These are phyloP conservation scores for Lasiosphaeria ovina DNA, from an alignment of 495 filamentous ascomycete genomes.

Conservation along the genomic window DNA sequence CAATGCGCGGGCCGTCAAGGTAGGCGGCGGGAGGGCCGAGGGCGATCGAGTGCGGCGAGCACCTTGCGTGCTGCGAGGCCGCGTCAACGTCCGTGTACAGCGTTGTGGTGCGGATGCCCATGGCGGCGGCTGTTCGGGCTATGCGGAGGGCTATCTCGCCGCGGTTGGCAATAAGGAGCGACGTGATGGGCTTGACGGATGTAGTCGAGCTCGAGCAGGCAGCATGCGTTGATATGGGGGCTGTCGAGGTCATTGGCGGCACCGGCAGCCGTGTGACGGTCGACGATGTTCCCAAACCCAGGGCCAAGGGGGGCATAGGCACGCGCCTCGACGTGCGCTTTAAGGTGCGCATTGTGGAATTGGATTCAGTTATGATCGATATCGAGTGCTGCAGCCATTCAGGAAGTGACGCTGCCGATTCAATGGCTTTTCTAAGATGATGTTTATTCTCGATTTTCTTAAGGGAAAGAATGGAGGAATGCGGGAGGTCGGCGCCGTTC, in stretches of 20 bases:
- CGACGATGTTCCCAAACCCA: slow-evolving; percentile 12
- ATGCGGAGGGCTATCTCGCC: slow-evolving; percentile 97
- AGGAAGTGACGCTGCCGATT: neutral
- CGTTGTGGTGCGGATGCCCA: slow-evolving; percentile 91
- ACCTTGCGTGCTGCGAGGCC: slow-evolving; percentile 80
- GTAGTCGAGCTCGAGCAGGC: slow-evolving; percentile 28
- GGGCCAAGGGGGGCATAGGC: slow-evolving; percentile 19
- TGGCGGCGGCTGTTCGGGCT: slow-evolving; percentile 75
- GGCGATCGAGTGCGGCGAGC: slow-evolving; percentile 77
- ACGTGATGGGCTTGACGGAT: slow-evolving; percentile 60
- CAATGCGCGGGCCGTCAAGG: slow-evolving; percentile 89
- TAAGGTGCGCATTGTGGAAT: slow-evolving; percentile 35
- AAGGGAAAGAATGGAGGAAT: no score
- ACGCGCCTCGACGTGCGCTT: slow-evolving; percentile 31
- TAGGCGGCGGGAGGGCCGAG: slow-evolving; percentile 81
- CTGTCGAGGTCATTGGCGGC: slow-evolving; percentile 1
- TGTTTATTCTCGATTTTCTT: no score
- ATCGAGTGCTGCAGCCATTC: neutral
- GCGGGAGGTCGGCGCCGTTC: no score
- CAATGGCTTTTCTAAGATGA: neutral
- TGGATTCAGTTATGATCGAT: neutral
- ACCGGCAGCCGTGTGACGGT: slow-evolving; percentile 8
- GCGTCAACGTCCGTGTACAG: slow-evolving; percentile 94
- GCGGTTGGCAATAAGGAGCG: slow-evolving; percentile 92
- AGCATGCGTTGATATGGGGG: slow-evolving; percentile 25